These are phyloP conservation scores for Neofusicoccum laricinum DNA, from an alignment of 2,329 filamentous ascomycete genomes.

Conservation along the genomic window DNA sequence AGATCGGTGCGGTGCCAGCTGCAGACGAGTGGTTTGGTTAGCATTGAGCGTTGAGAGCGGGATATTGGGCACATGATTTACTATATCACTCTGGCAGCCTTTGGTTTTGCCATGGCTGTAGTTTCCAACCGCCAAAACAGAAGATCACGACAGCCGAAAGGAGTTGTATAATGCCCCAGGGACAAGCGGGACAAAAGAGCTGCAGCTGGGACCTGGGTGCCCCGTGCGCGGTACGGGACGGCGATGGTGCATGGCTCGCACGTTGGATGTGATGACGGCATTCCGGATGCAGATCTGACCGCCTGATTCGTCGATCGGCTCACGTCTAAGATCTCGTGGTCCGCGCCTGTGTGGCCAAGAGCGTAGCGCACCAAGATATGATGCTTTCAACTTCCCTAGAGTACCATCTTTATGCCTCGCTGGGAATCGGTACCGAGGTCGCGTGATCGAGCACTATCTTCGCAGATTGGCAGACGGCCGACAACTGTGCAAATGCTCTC, in stretches of 20 bases:
- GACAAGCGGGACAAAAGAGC: background rate
- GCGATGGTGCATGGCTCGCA: conserved; percentile 1
- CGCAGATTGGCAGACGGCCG: background rate
- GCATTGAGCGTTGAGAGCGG: background rate
- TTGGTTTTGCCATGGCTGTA: background rate
- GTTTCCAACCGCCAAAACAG: background rate
- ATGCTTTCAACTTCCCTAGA: background rate
- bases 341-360: background rate
- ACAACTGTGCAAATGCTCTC: background rate
- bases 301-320: conserved; percentile 1
- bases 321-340: conserved; percentile 7
- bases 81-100: conserved; percentile 12
- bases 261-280: conserved; percentile 13
- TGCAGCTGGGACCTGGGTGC: background rate
- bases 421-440: background rate
- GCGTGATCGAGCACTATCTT: background rate
- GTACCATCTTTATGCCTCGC: background rate
- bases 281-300: conserved; percentile 8
- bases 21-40: background rate
- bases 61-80: background rate
- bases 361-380: conserved; percentile 1
- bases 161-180: background rate
- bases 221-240: background rate
- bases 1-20: conserved; percentile 75
- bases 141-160: background rate